Evolutionary conservation across 2,329 filamentous ascomycete genomes (phyloP).

Genomic region (Aspergillus flavus): DNA sequence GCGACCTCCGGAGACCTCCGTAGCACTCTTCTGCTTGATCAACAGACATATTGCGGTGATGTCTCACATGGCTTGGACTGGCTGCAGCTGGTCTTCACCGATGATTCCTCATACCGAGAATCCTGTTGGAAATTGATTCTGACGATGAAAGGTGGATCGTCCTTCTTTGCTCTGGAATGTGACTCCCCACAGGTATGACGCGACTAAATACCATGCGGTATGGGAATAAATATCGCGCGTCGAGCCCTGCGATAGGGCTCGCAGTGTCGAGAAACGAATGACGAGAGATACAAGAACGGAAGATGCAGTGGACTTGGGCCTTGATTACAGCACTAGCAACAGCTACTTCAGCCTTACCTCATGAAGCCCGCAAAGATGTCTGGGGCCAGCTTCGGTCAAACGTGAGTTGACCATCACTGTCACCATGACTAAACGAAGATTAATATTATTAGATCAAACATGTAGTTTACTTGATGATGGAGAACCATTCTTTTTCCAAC

Average conservation of each 20-base stretch:
- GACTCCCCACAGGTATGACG: not conserved
- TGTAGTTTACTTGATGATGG: constrained; percentile 41
- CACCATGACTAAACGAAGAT: not conserved
- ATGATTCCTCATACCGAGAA: not conserved
- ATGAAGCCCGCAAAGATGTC: constrained; percentile 13
- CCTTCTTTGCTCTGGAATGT: constrained; percentile 4
- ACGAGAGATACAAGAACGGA: not conserved
- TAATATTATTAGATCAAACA: constrained; percentile 32
- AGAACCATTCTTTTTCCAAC: constrained; percentile 47
- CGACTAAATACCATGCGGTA: not conserved
- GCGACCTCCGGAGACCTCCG: not conserved
- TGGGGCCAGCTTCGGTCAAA: constrained; percentile 29
- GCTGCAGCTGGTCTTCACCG: not conserved
- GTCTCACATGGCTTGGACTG: not conserved
- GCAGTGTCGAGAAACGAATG: not conserved
- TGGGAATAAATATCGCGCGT: constrained; percentile 1
- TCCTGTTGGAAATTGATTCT: not conserved
- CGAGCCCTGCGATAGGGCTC: not conserved
- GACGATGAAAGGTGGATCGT: not conserved
- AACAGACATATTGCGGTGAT: not conserved
- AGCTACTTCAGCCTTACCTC: constrained; percentile 20
- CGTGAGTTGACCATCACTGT: constrained; percentile 15
- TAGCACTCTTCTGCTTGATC: not conserved
- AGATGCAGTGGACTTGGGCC: constrained; percentile 22
- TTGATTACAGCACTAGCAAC: constrained; percentile 18